Evolutionary conservation across 2,329 filamentous ascomycete genomes (phyloP).

Genomic region (Cladobotryum protrusum): DNA sequence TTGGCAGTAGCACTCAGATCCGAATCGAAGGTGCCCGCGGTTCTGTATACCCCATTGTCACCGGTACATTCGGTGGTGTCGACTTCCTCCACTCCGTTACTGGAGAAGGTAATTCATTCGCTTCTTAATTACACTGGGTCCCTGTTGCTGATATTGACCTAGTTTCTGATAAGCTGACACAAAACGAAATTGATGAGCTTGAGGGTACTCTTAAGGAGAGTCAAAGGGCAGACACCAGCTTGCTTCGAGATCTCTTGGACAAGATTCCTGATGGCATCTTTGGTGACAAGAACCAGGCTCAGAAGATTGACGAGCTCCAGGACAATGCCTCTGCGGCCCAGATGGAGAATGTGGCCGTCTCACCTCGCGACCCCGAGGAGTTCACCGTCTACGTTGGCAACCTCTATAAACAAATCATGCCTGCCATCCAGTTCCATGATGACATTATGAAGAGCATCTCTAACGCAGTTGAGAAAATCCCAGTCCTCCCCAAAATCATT

Average conservation of each 20-base stretch:
- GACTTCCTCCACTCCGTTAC: slow-evolving; percentile 89
- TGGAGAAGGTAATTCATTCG: slow-evolving; percentile 45
- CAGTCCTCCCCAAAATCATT: slow-evolving; percentile 74
- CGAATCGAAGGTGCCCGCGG: slow-evolving; percentile 59
- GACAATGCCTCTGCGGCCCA: slow-evolving; percentile 67
- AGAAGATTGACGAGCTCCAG: slow-evolving; percentile 74
- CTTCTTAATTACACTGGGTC: background rate
- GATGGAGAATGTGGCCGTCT: slow-evolving; percentile 67
- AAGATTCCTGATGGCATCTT: slow-evolving; percentile 78
- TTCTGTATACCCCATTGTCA: slow-evolving; percentile 74
- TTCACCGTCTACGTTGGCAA: slow-evolving; percentile 72
- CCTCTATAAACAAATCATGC: slow-evolving; percentile 74
- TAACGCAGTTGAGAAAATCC: slow-evolving; percentile 75
- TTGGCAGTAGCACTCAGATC: slow-evolving; percentile 68
- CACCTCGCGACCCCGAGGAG: slow-evolving; percentile 74
- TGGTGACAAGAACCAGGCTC: slow-evolving; percentile 65
- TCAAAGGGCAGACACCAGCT: slow-evolving; percentile 59
- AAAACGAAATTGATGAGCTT: slow-evolving; percentile 84
- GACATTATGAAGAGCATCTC: slow-evolving; percentile 75
- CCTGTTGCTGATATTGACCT: slow-evolving; percentile 6
- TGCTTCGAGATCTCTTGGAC: slow-evolving; percentile 72
- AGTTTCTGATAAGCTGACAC: slow-evolving; percentile 83
- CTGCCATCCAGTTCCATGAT: slow-evolving; percentile 86
- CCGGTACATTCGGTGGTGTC: slow-evolving; percentile 89
- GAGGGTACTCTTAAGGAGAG: slow-evolving; percentile 72